Conservation (phyloP, 129 eudicot genomes). For the Saussurea involucrata region DNA sequence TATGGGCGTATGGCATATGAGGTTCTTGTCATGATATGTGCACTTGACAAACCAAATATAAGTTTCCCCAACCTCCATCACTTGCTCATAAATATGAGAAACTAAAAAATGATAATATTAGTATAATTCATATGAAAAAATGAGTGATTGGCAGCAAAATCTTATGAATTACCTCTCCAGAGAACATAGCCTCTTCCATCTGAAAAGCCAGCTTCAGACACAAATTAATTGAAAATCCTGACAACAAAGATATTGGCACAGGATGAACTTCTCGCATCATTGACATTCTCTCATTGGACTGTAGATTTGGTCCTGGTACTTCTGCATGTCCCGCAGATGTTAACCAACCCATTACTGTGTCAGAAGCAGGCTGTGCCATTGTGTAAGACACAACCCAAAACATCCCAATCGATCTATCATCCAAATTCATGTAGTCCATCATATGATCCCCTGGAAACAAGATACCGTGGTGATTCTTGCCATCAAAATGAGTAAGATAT, state of each 20-base stretch:
- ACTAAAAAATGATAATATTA: background rate
- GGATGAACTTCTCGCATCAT: constrained; percentile 95
- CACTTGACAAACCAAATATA: background rate
- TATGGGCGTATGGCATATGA: background rate
- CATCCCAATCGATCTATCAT: constrained; percentile 94
- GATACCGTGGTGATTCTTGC: background rate
- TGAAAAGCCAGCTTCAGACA: constrained; percentile 74
- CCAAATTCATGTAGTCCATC: constrained; percentile 91
- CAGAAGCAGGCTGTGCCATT: constrained; percentile 98
- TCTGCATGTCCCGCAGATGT: constrained; percentile 79
- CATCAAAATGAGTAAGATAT: background rate
- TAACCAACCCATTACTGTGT: constrained; percentile 81
- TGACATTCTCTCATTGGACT: constrained; percentile 65
- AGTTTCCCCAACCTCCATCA: background rate
- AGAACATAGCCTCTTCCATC: constrained; percentile 91
- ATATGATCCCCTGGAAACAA: constrained; percentile 67
- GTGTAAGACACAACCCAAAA: constrained; percentile 98
- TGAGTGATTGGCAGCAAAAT: background rate
- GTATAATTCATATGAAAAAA: background rate
- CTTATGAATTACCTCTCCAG: constrained; percentile 66
- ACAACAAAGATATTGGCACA: constrained; percentile 72
- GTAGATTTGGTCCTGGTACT: constrained; percentile 61
- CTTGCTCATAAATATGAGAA: background rate
- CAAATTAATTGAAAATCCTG: constrained; percentile 84
- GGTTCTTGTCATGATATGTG: background rate